Conservation (phyloP, 2,329 filamentous ascomycete species). For the Colletotrichum sp. region DNA sequence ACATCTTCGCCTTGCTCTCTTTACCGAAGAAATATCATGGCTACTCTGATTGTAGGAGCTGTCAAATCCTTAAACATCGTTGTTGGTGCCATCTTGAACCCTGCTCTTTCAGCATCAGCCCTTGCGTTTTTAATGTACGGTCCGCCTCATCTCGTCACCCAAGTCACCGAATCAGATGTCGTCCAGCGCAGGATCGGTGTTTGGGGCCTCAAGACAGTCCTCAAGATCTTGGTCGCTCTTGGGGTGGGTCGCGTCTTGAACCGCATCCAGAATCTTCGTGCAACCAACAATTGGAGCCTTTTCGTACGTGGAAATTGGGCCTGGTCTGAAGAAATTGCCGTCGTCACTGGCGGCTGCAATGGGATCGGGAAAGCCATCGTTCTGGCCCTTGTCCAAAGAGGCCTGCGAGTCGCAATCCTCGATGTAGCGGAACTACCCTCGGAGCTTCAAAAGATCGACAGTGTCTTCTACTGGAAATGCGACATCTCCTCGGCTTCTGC, state of each 20-base stretch:
- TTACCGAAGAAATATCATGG: fast-evolving
- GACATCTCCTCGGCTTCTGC: background rate
- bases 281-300: background rate
- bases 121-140: background rate
- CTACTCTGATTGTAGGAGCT: background rate
- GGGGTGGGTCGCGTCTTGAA: background rate
- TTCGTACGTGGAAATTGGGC: fast-evolving
- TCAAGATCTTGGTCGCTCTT: background rate
- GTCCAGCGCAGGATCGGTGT: background rate
- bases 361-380: background rate
- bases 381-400: background rate
- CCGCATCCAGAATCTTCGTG: background rate
- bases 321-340: background rate
- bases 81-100: background rate
- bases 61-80: background rate
- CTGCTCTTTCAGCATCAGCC: background rate
- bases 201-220: background rate
- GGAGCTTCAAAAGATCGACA: background rate
- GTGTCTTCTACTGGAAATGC: background rate
- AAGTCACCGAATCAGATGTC: fast-evolving
- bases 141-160: background rate
- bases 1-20: background rate
- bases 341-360: background rate
- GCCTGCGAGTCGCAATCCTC: background rate
- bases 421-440: background rate